These are phyloP conservation scores for Sedum album DNA, from an alignment of 164 flowering plant species.

Conservation along the genomic window DNA sequence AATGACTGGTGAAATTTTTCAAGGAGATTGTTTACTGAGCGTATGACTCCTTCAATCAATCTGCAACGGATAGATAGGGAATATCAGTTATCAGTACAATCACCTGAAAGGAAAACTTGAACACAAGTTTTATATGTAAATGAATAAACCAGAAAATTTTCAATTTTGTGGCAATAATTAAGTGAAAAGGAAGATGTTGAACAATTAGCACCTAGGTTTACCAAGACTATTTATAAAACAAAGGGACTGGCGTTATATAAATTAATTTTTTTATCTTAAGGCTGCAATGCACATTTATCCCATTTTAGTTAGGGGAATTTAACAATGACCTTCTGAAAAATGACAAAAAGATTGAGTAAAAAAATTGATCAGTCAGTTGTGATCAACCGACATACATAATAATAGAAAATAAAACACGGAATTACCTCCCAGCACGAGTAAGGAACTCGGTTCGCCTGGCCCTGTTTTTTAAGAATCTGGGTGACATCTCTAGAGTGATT, in stretches of 20 bases:
- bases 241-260: not conserved
- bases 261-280: not conserved
- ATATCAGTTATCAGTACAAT: not conserved
- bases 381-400: not conserved
- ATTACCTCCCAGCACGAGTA: conserved; percentile 61
- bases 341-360: not conserved
- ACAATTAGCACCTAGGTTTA: not conserved
- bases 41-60: conserved; percentile 79
- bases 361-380: not conserved
- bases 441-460: conserved; percentile 43
- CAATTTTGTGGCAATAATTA: not conserved
- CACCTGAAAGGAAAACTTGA: not conserved
- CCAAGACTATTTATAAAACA: not conserved
- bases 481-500: conserved; percentile 65
- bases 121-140: not conserved
- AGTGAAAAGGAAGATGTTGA: not conserved
- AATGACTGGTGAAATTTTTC: conserved; percentile 98
- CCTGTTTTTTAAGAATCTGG: conserved; percentile 31
- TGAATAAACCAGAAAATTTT: not conserved
- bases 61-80: conserved; percentile 32
- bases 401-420: not conserved
- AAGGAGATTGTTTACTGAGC: conserved; percentile 89
- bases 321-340: not conserved
- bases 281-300: not conserved
- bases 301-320: not conserved